A percentile compares a stretch with the other conserved stretches of the same genome.
Evolutionary conservation across 1,284 basidiomycete genomes (phyloP).

Genomic region (Fomitiporia mediterranea): DNA sequence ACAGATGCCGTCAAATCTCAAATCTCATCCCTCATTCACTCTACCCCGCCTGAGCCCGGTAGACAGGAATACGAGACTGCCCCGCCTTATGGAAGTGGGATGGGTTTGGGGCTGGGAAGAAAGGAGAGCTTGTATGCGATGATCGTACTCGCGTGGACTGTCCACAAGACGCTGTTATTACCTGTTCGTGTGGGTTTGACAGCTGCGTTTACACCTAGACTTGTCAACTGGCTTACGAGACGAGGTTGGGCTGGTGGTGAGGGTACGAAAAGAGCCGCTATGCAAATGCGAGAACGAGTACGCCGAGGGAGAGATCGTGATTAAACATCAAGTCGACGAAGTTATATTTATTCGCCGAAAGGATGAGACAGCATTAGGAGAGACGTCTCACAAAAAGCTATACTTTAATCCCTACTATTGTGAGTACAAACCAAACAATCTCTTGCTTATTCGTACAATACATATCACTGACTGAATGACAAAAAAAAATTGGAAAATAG

Average conservation of each 20-base stretch:
- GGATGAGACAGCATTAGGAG: constrained; percentile 1
- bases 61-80: constrained; percentile 50
- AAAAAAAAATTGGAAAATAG: background rate
- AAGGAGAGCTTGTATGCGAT: constrained; percentile 85
- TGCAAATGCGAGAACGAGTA: constrained; percentile 56
- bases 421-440: background rate
- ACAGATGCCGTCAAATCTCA: constrained; percentile 55
- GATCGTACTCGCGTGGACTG: constrained; percentile 86
- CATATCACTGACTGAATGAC: background rate
- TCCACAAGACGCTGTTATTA: constrained; percentile 94
- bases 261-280: constrained; percentile 61
- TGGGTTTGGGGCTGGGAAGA: no score
- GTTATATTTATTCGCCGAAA: background rate
- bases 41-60: constrained; percentile 58
- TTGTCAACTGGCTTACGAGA: constrained; percentile 74
- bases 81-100: constrained; percentile 31
- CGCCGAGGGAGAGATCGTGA: constrained; percentile 28
- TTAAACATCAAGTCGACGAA: constrained; percentile 11
- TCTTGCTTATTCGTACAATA: background rate
- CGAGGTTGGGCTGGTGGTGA: constrained; percentile 73
- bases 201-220: constrained; percentile 78
- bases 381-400: no score
- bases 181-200: constrained; percentile 89
- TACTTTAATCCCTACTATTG: constrained; percentile 6
- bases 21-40: constrained; percentile 40